Percentiles rank a stretch among this genome's conserved stretches.
These are phyloP conservation scores for Colletotrichum incanum DNA, from an alignment of 2,329 filamentous ascomycete species.

Conservation along the genomic window DNA sequence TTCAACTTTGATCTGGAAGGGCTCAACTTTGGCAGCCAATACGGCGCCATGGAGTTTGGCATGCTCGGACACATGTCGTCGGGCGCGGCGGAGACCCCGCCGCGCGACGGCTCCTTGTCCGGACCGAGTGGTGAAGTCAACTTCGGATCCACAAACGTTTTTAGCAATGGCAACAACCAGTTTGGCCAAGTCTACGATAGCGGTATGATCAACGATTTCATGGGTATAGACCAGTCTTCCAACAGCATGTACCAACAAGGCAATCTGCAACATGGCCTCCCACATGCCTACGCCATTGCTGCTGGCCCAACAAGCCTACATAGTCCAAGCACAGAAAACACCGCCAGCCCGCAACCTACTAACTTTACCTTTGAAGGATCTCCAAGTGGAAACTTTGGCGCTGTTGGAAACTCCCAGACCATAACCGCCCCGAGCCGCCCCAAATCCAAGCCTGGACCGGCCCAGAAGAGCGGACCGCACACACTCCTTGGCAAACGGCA, in stretches of 20 bases:
- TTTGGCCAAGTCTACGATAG: constrained; percentile 67
- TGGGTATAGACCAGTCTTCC: constrained; percentile 65
- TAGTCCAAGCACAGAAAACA: constrained; percentile 76
- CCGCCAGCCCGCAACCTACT: constrained; percentile 72
- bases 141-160: constrained; percentile 64
- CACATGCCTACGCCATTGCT: constrained; percentile 77
- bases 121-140: constrained; percentile 55
- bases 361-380: constrained; percentile 70
- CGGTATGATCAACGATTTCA: constrained; percentile 68
- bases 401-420: constrained; percentile 42
- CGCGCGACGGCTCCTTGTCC: constrained; percentile 72
- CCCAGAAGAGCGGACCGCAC: constrained; percentile 61
- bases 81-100: constrained; percentile 85
- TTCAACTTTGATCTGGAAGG: constrained; percentile 98
- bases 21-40: constrained; percentile 95
- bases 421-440: constrained; percentile 54
- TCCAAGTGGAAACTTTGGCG: constrained; percentile 52
- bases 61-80: constrained; percentile 97
- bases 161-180: constrained; percentile 66
- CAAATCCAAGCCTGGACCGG: constrained; percentile 62
- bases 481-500: constrained; percentile 72
- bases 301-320: constrained; percentile 74
- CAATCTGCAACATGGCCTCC: constrained; percentile 74
- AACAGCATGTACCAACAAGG: constrained; percentile 68
- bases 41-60: constrained; percentile 94